These are phyloP conservation scores for Vigna radiata DNA, from an alignment of 306 rosid species.

Conservation along the genomic window DNA sequence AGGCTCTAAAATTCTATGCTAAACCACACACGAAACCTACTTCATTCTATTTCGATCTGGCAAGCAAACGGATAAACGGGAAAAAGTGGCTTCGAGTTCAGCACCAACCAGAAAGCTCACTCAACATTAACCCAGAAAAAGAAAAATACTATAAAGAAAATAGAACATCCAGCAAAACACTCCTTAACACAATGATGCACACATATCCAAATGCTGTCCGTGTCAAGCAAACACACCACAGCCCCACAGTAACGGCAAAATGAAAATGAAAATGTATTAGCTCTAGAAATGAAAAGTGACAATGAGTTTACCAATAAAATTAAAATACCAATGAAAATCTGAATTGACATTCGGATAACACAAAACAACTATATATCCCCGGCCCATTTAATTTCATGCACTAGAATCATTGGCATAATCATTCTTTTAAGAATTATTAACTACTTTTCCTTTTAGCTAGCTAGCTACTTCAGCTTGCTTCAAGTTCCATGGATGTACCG, in stretches of 20 bases:
- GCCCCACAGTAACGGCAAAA: constrained; percentile 31
- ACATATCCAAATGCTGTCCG: constrained; percentile 47
- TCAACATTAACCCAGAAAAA: constrained; percentile 55
- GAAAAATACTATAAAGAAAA: constrained; percentile 49
- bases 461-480: constrained; percentile 46
- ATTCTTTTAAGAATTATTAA: constrained; percentile 22
- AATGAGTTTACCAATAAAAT: constrained; percentile 40
- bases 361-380: constrained; percentile 49
- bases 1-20: constrained; percentile 46
- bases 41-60: constrained; percentile 62
- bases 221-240: constrained; percentile 37
- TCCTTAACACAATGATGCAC: constrained; percentile 45
- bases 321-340: constrained; percentile 49
- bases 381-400: constrained; percentile 46
- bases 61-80: constrained; percentile 78
- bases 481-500: constrained; percentile 38
- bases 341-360: constrained; percentile 56
- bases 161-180: constrained; percentile 44
- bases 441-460: constrained; percentile 44
- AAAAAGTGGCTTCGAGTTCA: constrained; percentile 81
- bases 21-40: constrained; percentile 70
- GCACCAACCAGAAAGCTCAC: constrained; percentile 66
- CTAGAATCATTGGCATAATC: constrained; percentile 40
- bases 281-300: constrained; percentile 36
- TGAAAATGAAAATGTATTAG: constrained; percentile 20